Evolutionary conservation across 192 early-diverging fungal species (phyloP), one percentile per base, ranked within the genome.

Genomic region (Linnemannia zychae): DNA sequence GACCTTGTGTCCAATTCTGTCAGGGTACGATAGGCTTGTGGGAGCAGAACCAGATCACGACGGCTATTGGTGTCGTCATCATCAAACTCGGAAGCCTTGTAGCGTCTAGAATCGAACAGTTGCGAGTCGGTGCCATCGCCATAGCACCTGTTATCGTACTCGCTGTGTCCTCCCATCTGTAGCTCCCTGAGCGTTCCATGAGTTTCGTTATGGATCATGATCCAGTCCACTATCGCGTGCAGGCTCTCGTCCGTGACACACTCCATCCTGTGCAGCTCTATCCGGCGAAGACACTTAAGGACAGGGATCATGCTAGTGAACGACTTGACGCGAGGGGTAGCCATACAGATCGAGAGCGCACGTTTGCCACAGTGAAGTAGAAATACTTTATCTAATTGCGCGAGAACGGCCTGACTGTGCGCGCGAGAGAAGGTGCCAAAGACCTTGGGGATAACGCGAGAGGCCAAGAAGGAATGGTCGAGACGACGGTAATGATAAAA

Each of bases 111-210:
- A 57, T 57, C 6, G 52, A 9, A 12, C 7, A 57, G n/a, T 4
- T 57, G 52, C 52, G 52, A 57, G n/a, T 7, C 17, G n/a, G 52
- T 1, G 22, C 22, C 52, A 57, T 57, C 52, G 12, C 24, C 52
- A 57, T 57, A 63, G 28, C 57, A 63, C 28, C 24, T 63, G 28
- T 63, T 63, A 28, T 63, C 57, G 63, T 63, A 76, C 53, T 76
- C 74, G 17, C 74, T 72, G 11, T 68, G 12, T 24, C 78, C 83
- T 9, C 83, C 83, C 15, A 85, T 71, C 31, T 66, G 68, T 7
- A 85, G 67, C 57, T 85, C 83, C 71, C 83, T 69, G 7, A 85
- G 40, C 20, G 83, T 85, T 0, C 83, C 83, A 28, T 75, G 74
- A 15, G 31, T 66, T 33, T 52, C 16, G 52, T 79, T 71, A 33